Percentiles rank a stretch among this genome's conserved stretches.
These are phyloP conservation scores for Ceratobasidium papillatum DNA, from an alignment of 1,284 basidiomycete species.

Conservation along the genomic window DNA sequence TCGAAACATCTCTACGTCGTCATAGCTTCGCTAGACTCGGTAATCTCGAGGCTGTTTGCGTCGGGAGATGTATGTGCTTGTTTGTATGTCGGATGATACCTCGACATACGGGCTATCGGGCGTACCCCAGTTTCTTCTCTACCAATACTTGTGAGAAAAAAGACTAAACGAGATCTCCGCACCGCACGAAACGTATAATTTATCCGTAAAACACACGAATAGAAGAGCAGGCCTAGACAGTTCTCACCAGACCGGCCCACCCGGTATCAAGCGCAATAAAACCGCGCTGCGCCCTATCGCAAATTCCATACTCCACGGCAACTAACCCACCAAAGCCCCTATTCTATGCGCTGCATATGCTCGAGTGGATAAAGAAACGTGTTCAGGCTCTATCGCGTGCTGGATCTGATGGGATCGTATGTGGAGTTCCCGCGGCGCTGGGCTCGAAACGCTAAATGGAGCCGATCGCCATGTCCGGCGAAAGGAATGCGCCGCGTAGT, in stretches of 20 bases:
- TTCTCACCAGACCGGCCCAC: not conserved
- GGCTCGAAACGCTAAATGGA: slow-evolving; percentile 16
- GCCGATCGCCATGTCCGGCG: slow-evolving; percentile 5
- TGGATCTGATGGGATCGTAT: not conserved
- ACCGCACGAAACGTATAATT: not conserved
- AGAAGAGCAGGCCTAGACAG: slow-evolving; percentile 4
- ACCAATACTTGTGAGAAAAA: not conserved
- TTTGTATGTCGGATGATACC: not conserved
- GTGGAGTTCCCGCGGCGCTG: not conserved
- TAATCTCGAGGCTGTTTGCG: not conserved
- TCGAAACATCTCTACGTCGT: not conserved
- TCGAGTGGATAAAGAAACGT: slow-evolving; percentile 11
- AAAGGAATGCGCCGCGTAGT: slow-evolving; percentile 16
- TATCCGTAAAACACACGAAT: not conserved
- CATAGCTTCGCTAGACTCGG: not conserved
- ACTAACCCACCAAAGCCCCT: slow-evolving; percentile 10
- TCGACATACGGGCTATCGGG: slow-evolving; percentile 9
- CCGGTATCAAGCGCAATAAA: not conserved
- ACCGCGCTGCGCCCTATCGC: slow-evolving; percentile 6
- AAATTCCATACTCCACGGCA: slow-evolving; percentile 3
- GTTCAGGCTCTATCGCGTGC: slow-evolving; percentile 22
- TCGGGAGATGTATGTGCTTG: not conserved
- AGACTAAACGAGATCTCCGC: slow-evolving; percentile 1
- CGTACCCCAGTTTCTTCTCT: not conserved
- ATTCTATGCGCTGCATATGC: not conserved